Base-by-base conservation (phyloP, 805 yeast genomes). In the Yarrowia sp. region DNA sequence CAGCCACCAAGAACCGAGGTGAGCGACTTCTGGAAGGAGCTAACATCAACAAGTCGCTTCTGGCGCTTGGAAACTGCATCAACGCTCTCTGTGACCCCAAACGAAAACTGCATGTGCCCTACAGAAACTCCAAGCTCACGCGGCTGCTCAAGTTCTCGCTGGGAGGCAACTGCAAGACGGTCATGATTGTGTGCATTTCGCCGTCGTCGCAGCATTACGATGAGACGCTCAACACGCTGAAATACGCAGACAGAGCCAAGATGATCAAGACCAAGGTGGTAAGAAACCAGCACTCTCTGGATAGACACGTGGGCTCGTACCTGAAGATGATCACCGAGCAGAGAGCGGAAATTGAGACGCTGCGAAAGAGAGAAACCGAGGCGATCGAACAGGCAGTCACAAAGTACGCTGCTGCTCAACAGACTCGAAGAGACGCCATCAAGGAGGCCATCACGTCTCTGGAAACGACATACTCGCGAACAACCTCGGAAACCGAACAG, bases 141-240 rank as follows among this genome's bases (percentile, higher is more conserved):
- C 80, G 98, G 72, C 81, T 94, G 63, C 82, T 94, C 69, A 92
- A 93, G 76, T 92, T 91, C 75, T 92, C 97, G 0, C 80, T 94
- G 14, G 97, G 97, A 3, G 98, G 98, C 0, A 91, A 92, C 75
- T 94, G 98, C 78, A 89, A 90, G 76, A 94, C 98, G 0, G 93
- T 92, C 5, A 94, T 94, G 98, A 91, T 94, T 72, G 98, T 92
- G 1, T 94, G 98, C 78, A 85, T 94, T 3, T 89, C 96, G 4
- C 98, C 98, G 0, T 89, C 92, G 70, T 85, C 90, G 40, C 83
- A 82, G 53, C 98, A 94, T 77, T 92, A 92, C 77, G 98, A 94
- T 75, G 98, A 94, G 75, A 93, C 98, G 0, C 81, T 91, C 66
- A 94, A 94, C 76, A 91, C 98, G 0, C 83, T 94, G 70, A 91